Conservation (phyloP, 1,284 basidiomycete species). For the Laetiporus sulphureus region DNA sequence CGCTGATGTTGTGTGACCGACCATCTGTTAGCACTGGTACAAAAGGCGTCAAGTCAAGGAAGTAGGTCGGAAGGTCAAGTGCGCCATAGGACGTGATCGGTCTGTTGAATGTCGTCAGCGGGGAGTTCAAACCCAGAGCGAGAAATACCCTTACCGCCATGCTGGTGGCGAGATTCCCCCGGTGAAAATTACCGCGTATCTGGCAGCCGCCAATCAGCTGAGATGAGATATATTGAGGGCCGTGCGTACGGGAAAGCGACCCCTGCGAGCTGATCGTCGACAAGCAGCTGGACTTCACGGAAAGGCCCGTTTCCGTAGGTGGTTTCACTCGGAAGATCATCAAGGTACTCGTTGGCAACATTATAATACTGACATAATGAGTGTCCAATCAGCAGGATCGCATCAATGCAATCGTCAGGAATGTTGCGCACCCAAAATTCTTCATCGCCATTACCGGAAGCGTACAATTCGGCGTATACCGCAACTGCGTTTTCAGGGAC, state of each 20-base stretch:
- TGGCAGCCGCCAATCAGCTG: slow-evolving; percentile 1
- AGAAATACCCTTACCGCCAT: slow-evolving; percentile 48
- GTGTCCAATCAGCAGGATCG: too few species aligned
- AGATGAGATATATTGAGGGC: not conserved
- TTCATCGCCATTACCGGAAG: slow-evolving; percentile 68
- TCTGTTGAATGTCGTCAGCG: slow-evolving; percentile 26
- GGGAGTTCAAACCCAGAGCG: not conserved
- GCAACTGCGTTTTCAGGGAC: slow-evolving; percentile 62
- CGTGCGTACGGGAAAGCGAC: slow-evolving; percentile 58
- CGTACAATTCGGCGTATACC: slow-evolving; percentile 65
- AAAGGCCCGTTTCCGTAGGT: slow-evolving; percentile 64
- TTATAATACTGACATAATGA: slow-evolving; percentile 68
- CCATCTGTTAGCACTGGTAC: slow-evolving; percentile 67
- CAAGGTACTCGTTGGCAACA: slow-evolving; percentile 52
- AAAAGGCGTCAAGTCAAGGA: slow-evolving; percentile 75
- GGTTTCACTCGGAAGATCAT: slow-evolving; percentile 44
- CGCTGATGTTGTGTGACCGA: slow-evolving; percentile 55
- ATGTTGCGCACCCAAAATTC: slow-evolving; percentile 62
- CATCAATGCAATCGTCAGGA: too few species aligned
- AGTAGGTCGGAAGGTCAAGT: slow-evolving; percentile 73
- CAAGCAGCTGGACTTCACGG: slow-evolving; percentile 72
- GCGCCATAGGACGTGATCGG: slow-evolving; percentile 78
- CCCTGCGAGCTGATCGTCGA: slow-evolving; percentile 71
- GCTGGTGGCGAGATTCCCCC: slow-evolving; percentile 70
- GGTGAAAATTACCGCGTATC: slow-evolving; percentile 68